Conservation (phyloP, 257 asterid species). For the Penstemon newberryi region DNA sequence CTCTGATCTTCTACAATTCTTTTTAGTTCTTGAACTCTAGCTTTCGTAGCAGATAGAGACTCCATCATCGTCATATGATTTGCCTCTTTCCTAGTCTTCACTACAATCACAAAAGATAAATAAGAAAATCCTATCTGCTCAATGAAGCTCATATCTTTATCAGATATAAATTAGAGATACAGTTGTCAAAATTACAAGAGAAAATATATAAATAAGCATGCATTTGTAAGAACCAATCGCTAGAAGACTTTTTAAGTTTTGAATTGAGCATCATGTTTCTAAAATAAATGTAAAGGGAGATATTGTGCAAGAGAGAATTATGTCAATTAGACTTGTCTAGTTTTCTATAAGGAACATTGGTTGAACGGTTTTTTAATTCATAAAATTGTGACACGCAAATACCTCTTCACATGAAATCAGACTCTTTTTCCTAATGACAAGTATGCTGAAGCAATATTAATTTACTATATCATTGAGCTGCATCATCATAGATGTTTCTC, state of each 20-base stretch:
- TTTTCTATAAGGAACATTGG: not conserved
- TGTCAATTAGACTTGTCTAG: not conserved
- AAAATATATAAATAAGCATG: not conserved
- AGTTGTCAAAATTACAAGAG: not conserved
- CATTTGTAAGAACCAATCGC: not conserved
- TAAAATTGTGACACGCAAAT: no score
- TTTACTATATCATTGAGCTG: not conserved
- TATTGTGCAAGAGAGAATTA: not conserved
- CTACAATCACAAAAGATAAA: conserved; percentile 38
- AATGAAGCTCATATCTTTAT: not conserved
- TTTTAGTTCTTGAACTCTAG: conserved; percentile 64
- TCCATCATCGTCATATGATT: conserved; percentile 60
- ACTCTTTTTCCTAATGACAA: no score
- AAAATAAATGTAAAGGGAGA: not conserved
- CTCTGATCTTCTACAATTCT: conserved; percentile 59
- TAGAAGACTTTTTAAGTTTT: no score
- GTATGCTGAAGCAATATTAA: not conserved
- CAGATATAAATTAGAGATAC: not conserved
- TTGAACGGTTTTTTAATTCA: not conserved
- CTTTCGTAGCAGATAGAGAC: conserved; percentile 55
- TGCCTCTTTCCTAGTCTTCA: conserved; percentile 69
- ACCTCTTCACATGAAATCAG: no score
- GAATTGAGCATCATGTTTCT: not conserved
- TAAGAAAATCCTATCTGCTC: not conserved
- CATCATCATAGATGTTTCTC: not conserved